Base-by-base conservation (phyloP, 179 eudicot genomes). In the Beta corolliflora region DNA sequence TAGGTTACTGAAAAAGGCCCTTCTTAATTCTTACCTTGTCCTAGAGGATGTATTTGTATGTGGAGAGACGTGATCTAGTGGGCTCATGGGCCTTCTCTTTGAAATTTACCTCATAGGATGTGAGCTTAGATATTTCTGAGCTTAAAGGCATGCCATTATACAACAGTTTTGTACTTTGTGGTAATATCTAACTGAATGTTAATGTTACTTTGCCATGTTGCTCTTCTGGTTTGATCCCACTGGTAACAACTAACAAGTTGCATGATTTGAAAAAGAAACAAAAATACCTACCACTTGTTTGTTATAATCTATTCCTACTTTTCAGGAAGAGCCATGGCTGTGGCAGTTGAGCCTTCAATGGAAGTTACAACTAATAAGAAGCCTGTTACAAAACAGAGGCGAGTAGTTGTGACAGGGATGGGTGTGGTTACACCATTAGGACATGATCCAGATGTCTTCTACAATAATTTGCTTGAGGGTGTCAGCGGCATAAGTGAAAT, bases 321-420 rank as follows among this genome's bases (percentile, higher is more conserved):
- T 81, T 21, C 80, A 88, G 96, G 92, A 45, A 80, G 87, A 85
- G 88, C 85, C 65, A 87, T 86, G 92, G 91, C 92, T 74, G 86
- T 93, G 77, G 93, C 92, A 52, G 84, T 87, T 83, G 88, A 89
- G 80, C 96, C 93, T 73, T 78, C 89, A 69, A 85, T 83, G 87
- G 92, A 92, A 85, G 79, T 82, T 50, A 29, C 85, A 61, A 67
- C 76, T 23, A 87, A 79, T 80, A 88, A 79, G 84, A 92, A 87
- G 82, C 91, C 89, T 76, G 79, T 74, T 53, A 90, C 85, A 31
- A 87, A 89, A 86, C 85, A 88, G 78, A 90, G 92, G 84, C 86
- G 96, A 79, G 96, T 96, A 21, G 99, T 94, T 81, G 98, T 94
- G 84, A 96, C 99, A 58, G 99, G 99, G 69, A 89, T 95, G 97